These are phyloP conservation scores for Croton laevigatus DNA, from an alignment of 441 rosid species.

Conservation along the genomic window DNA sequence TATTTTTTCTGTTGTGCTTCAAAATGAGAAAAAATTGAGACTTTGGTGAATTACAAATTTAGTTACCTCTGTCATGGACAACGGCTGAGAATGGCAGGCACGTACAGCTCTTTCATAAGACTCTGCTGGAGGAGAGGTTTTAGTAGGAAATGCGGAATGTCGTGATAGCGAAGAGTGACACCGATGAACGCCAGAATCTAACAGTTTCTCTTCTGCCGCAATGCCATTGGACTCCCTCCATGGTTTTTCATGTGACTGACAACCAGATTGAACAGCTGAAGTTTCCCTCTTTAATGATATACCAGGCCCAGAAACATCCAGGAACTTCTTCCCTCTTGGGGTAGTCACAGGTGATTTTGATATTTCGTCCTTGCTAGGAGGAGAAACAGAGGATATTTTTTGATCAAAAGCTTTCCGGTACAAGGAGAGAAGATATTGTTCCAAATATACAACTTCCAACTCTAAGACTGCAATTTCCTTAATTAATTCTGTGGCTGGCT, in stretches of 20 bases:
- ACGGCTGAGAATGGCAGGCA: conserved; percentile 78
- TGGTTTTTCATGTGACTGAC: conserved; percentile 30
- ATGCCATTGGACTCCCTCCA: conserved; percentile 32
- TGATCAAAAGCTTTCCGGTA: conserved; percentile 88
- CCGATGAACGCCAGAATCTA: conserved; percentile 58
- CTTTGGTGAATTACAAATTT: conserved; percentile 4
- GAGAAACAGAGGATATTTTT: conserved; percentile 44
- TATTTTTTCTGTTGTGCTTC: background rate
- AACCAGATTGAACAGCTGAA: conserved; percentile 35
- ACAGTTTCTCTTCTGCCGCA: conserved; percentile 35
- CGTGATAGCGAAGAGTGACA: conserved; percentile 84
- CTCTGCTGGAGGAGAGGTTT: conserved; percentile 51
- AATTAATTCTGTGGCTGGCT: conserved; percentile 79
- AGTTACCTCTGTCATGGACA: conserved; percentile 71
- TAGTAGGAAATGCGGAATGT: conserved; percentile 47
- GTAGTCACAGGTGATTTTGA: conserved; percentile 42
- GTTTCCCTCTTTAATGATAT: conserved; percentile 36
- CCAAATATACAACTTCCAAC: conserved; percentile 86
- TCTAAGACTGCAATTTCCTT: conserved; percentile 85
- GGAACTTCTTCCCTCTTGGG: conserved; percentile 45
- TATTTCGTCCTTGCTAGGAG: conserved; percentile 42
- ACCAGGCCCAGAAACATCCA: conserved; percentile 42
- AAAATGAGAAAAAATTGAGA: background rate
- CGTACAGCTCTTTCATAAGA: conserved; percentile 47
- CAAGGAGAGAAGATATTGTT: conserved; percentile 82